Percentiles rank a stretch among this genome's conserved stretches.
These are phyloP conservation scores for Xanthoconium purpureum DNA, from an alignment of 768 basidiomycete species.

Conservation along the genomic window DNA sequence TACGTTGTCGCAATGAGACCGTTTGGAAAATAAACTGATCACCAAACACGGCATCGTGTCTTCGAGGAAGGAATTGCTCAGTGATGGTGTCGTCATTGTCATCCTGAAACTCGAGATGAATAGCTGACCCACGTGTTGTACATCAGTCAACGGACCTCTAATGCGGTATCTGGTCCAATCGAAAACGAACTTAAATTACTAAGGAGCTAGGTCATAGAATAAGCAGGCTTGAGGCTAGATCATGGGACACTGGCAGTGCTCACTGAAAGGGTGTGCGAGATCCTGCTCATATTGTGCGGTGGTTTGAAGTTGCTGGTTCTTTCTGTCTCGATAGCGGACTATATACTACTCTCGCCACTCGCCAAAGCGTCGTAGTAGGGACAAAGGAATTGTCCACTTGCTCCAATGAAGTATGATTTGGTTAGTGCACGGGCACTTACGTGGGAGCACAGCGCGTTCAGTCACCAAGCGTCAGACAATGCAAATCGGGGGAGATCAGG, in stretches of 20 bases:
- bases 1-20: conserved; percentile 15
- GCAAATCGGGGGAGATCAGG: conserved; percentile 1
- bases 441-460: background rate
- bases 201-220: conserved; percentile 21
- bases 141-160: conserved; percentile 18
- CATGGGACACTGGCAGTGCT: conserved; percentile 6
- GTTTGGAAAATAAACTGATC: conserved; percentile 32
- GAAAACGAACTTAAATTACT: conserved; percentile 23
- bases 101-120: conserved; percentile 13
- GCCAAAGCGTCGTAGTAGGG: conserved; percentile 19
- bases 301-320: background rate
- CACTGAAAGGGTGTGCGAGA: conserved; percentile 31
- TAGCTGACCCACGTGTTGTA: conserved; percentile 3
- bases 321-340: conserved; percentile 2
- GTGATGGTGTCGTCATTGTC: conserved; percentile 19
- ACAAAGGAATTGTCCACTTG: conserved; percentile 22
- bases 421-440: conserved; percentile 10
- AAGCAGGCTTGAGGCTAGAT: background rate
- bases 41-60: conserved; percentile 27
- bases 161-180: conserved; percentile 1
- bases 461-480: conserved; percentile 10
- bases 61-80: conserved; percentile 30
- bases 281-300: conserved; percentile 27
- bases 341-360: conserved; percentile 29
- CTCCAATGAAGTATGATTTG: conserved; percentile 9